These are phyloP conservation scores for Russula earlei DNA, from an alignment of 768 basidiomycete genomes.

Conservation along the genomic window DNA sequence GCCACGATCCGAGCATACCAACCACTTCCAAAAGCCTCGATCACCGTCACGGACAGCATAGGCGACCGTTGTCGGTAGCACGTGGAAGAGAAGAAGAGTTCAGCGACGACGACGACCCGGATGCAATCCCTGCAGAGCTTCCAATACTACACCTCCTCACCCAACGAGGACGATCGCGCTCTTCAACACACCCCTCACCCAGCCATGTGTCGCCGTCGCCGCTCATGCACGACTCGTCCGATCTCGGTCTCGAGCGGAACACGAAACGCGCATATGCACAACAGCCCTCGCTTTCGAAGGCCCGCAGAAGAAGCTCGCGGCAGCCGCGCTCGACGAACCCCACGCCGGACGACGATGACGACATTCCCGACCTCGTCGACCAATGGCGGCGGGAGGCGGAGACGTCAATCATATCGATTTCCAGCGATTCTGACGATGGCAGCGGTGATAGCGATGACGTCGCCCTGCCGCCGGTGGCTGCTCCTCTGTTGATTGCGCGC, in stretches of 20 bases:
- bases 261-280: not conserved
- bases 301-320: not conserved
- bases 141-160: not conserved
- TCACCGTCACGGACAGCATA: not conserved
- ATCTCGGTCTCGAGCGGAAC: not conserved
- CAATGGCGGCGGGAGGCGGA: not conserved
- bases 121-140: conserved; percentile 4
- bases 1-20: not conserved
- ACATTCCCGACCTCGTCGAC: not conserved
- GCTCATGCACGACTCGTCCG: not conserved
- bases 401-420: conserved; percentile 30
- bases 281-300: not conserved
- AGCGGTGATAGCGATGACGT: not conserved
- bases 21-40: not conserved
- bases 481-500: conserved; percentile 24
- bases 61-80: not conserved
- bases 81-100: conserved; percentile 1
- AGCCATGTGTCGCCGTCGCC: not conserved
- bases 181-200: not conserved
- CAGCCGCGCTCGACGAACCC: not conserved
- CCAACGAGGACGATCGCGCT: not conserved
- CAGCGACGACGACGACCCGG: conserved; percentile 7
- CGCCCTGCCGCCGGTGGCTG: not conserved
- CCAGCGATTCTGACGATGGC: conserved; percentile 30
- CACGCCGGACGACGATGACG: not conserved